A percentile compares a stretch with the other conserved stretches of the same genome.
Conservation (phyloP, 495 filamentous ascomycete species). For the Daldinia bambusicola region DNA sequence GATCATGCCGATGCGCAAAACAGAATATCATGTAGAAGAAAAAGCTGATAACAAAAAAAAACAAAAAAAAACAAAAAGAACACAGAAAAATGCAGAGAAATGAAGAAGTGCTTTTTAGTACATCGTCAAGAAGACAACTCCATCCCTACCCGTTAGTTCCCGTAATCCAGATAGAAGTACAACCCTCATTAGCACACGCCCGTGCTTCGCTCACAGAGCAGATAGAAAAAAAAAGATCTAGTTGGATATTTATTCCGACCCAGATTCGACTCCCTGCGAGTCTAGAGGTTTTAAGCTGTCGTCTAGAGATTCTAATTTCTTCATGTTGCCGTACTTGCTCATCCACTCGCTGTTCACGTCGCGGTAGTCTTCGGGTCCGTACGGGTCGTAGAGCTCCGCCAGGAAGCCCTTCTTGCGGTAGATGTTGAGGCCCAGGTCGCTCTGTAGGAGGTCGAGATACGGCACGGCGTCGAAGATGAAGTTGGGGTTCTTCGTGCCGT, state of each 20-base stretch:
- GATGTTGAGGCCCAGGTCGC: conserved; percentile 68
- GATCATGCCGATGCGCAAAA: conserved; percentile 21
- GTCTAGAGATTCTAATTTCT: conserved; percentile 36
- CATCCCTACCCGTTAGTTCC: conserved; percentile 20
- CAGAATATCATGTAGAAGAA: conserved; percentile 8
- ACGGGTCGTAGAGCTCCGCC: conserved; percentile 64
- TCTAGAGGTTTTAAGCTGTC: conserved; percentile 30
- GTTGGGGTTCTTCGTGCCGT: conserved; percentile 72
- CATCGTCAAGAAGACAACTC: conserved; percentile 35
- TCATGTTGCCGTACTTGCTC: conserved; percentile 39
- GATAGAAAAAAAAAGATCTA: conserved; percentile 19
- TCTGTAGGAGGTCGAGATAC: conserved; percentile 78
- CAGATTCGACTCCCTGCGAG: conserved; percentile 16
- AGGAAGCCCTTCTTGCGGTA: conserved; percentile 59
- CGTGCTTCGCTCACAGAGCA: conserved; percentile 1
- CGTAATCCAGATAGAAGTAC: conserved; percentile 33
- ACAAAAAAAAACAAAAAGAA: conserved; percentile 18
- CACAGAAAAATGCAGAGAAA: conserved; percentile 20
- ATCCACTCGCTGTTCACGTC: conserved; percentile 68
- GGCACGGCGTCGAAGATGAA: conserved; percentile 80
- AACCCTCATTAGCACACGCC: conserved; percentile 16
- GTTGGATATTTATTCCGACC: neutral
- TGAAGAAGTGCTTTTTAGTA: conserved; percentile 30
- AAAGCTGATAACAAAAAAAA: no score
- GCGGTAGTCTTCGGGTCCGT: conserved; percentile 69